These are phyloP conservation scores for Thraustochytrium striatum DNA, from an alignment of 352 stramenopile species.

Conservation along the genomic window DNA sequence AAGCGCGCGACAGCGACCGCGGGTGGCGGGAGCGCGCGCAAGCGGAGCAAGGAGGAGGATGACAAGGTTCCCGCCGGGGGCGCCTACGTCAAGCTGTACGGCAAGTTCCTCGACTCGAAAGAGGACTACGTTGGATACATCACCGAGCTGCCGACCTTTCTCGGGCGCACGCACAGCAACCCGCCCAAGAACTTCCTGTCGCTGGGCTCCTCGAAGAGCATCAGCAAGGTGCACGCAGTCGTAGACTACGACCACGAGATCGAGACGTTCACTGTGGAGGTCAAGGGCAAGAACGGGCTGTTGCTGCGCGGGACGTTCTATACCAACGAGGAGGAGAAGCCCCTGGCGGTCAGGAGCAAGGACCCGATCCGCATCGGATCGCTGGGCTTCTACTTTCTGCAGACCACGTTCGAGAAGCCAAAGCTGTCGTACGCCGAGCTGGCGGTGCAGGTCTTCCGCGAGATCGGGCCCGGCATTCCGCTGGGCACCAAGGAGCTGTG, in stretches of 20 bases:
- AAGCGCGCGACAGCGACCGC: too few relatives aligned
- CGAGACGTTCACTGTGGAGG: constrained; percentile 1
- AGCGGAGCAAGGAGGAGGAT: neutral
- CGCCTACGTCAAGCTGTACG: constrained; percentile 37
- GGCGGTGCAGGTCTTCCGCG: constrained; percentile 10
- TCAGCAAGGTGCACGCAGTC: neutral
- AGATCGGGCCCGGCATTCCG: constrained; percentile 1
- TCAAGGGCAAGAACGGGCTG: neutral
- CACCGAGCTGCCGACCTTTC: constrained; percentile 19
- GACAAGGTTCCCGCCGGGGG: neutral
- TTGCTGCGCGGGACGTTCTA: neutral
- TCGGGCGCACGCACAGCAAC: neutral
- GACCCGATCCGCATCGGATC: constrained; percentile 6
- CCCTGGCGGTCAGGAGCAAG: neutral
- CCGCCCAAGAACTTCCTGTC: neutral
- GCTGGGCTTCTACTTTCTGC: constrained; percentile 36
- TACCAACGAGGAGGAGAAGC: neutral
- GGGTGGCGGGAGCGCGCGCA: too few relatives aligned
- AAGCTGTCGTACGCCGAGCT: constrained; percentile 34
- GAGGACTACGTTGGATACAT: constrained; percentile 24
- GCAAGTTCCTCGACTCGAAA: constrained; percentile 13
- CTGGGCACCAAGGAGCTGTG: constrained; percentile 20
- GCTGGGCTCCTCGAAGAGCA: neutral
- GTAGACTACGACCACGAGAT: constrained; percentile 14
- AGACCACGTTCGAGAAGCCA: constrained; percentile 1